A percentile compares a stretch with the other conserved stretches of the same genome.
phyloP scores from a whole-genome alignment of 306 rosid genomes.

The Fragaria nilgerrensis region DNA sequence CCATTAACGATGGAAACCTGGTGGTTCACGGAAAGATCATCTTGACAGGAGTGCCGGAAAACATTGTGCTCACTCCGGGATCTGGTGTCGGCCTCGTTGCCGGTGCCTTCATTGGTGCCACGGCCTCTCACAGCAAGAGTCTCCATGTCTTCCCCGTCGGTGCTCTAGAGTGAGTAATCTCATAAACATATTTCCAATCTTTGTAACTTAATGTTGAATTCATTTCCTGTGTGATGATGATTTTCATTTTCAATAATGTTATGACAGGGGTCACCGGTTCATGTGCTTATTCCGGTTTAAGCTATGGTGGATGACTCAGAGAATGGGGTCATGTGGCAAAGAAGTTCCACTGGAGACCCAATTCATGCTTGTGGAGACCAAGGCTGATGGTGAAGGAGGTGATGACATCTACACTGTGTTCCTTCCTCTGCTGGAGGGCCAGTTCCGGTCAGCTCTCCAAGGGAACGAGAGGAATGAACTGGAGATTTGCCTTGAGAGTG shows the following conservation, averaged over 20 bases:
- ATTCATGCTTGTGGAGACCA: slow-evolving; percentile 84
- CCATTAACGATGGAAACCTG: slow-evolving; percentile 63
- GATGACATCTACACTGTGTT: slow-evolving; percentile 72
- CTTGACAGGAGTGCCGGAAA: slow-evolving; percentile 76
- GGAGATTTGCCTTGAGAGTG: slow-evolving; percentile 91
- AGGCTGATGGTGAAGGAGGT: slow-evolving; percentile 38
- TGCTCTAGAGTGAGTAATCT: slow-evolving; percentile 62
- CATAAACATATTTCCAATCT: not conserved
- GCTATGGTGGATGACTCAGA: slow-evolving; percentile 99
- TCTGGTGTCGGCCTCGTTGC: slow-evolving; percentile 60
- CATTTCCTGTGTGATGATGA: not conserved
- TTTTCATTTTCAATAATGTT: not conserved
- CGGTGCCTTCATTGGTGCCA: slow-evolving; percentile 86
- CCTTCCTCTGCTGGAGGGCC: slow-evolving; percentile 96
- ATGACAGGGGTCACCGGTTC: slow-evolving; percentile 67
- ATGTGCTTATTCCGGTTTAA: slow-evolving; percentile 91
- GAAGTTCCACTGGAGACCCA: slow-evolving; percentile 96
- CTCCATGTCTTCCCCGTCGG: slow-evolving; percentile 89
- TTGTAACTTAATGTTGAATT: not conserved
- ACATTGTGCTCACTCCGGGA: slow-evolving; percentile 68
- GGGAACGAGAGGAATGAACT: slow-evolving; percentile 84
- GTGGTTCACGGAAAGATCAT: slow-evolving; percentile 90
- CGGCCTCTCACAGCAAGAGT: slow-evolving; percentile 62
- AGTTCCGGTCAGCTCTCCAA: slow-evolving; percentile 81
- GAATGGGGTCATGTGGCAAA: slow-evolving; percentile 83